These are phyloP conservation scores for Pseudohyphozyma bogoriensis DNA, from an alignment of 768 basidiomycete genomes.

Conservation along the genomic window DNA sequence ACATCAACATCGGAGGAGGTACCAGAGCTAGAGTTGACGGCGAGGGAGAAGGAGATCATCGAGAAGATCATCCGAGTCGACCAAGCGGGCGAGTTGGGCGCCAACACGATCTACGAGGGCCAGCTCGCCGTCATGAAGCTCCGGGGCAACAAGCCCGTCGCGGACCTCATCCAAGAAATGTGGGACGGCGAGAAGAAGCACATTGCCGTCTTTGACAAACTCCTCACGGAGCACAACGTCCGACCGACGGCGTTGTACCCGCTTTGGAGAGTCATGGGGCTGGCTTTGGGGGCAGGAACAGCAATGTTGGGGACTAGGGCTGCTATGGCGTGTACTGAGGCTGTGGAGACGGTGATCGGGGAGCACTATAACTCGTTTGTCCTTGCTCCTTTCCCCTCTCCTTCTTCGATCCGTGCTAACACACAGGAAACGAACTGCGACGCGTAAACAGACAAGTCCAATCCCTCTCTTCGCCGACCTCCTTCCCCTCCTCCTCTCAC, in stretches of 20 bases:
- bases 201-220: slow-evolving; percentile 68
- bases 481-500: slow-evolving; percentile 25
- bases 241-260: slow-evolving; percentile 76
- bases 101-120: slow-evolving; percentile 89
- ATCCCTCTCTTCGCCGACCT: slow-evolving; percentile 44
- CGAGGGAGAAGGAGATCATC: slow-evolving; percentile 32
- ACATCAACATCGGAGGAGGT: slow-evolving; percentile 9
- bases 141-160: slow-evolving; percentile 45
- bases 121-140: slow-evolving; percentile 58
- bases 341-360: slow-evolving; percentile 93
- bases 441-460: slow-evolving; percentile 58
- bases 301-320: slow-evolving; percentile 83
- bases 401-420: not conserved
- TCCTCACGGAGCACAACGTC: slow-evolving; percentile 70
- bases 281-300: slow-evolving; percentile 71
- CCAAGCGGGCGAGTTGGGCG: slow-evolving; percentile 90
- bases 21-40: slow-evolving; percentile 31
- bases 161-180: slow-evolving; percentile 80
- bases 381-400: not conserved
- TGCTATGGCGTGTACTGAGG: slow-evolving; percentile 97
- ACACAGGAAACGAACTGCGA: not conserved
- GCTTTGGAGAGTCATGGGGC: slow-evolving; percentile 76
- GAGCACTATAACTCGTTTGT: slow-evolving; percentile 97
- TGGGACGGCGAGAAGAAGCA: slow-evolving; percentile 95
- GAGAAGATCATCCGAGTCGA: slow-evolving; percentile 62